These are phyloP conservation scores for Micromonas commoda DNA, from an alignment of 139 green algal genomes.

Conservation along the genomic window DNA sequence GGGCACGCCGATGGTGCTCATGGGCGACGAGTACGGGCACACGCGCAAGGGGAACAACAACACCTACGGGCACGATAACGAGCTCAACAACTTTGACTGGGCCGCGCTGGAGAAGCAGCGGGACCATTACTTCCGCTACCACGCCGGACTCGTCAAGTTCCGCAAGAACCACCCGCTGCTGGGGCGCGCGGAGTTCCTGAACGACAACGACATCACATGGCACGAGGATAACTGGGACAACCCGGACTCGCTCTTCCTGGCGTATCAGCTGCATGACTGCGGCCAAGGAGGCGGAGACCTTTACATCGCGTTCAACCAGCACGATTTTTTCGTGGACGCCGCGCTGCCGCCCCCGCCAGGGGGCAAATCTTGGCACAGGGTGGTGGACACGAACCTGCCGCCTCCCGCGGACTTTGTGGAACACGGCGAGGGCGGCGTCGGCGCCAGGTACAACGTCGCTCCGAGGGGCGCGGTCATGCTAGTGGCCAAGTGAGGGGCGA, in stretches of 20 bases:
- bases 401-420: slow-evolving; percentile 75
- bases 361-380: slow-evolving; percentile 67
- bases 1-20: slow-evolving; percentile 92
- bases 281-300: slow-evolving; percentile 55
- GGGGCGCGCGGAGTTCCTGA: slow-evolving; percentile 66
- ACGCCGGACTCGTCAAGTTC: slow-evolving; percentile 67
- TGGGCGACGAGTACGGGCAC: slow-evolving; percentile 77
- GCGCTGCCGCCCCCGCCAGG: slow-evolving; percentile 52
- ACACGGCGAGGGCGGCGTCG: slow-evolving; percentile 69
- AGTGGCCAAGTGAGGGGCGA: slow-evolving; percentile 50
- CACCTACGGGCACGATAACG: slow-evolving; percentile 94
- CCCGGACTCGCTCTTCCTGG: slow-evolving; percentile 80
- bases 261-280: slow-evolving; percentile 84
- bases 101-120: slow-evolving; percentile 40
- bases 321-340: slow-evolving; percentile 57
- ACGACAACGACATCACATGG: slow-evolving; percentile 82
- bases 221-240: slow-evolving; percentile 94
- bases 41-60: slow-evolving; percentile 95
- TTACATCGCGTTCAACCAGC: slow-evolving; percentile 89
- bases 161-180: slow-evolving; percentile 71
- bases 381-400: slow-evolving; percentile 93
- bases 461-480: slow-evolving; percentile 68
- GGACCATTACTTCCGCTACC: slow-evolving; percentile 46
- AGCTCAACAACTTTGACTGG: slow-evolving; percentile 63
- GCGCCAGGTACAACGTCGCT: slow-evolving; percentile 52